Conservation (phyloP, 169 alveolate species). For the Plasmodium reichenowi region DNA sequence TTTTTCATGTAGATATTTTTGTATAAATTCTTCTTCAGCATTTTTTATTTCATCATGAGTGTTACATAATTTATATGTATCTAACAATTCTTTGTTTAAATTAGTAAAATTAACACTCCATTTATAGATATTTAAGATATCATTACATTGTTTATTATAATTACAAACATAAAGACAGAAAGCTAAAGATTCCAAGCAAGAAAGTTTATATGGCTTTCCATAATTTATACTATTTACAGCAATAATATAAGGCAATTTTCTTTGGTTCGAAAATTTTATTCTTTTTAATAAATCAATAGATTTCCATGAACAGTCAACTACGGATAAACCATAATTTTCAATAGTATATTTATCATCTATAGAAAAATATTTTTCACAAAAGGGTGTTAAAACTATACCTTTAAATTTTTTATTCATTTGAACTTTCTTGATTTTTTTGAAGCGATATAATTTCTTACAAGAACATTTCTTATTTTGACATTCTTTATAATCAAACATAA, state of each 20-base stretch:
- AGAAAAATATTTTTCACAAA: slow-evolving; percentile 73
- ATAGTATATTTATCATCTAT: slow-evolving; percentile 50
- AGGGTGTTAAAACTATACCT: slow-evolving; percentile 77
- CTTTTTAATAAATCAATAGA: slow-evolving; percentile 73
- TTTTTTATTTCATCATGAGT: slow-evolving; percentile 70
- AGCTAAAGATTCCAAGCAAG: slow-evolving; percentile 76
- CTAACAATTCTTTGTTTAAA: slow-evolving; percentile 61
- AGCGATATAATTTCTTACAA: slow-evolving; percentile 71
- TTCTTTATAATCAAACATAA: slow-evolving; percentile 76
- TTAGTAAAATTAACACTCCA: slow-evolving; percentile 70
- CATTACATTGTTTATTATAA: slow-evolving; percentile 64
- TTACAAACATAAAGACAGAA: slow-evolving; percentile 75
- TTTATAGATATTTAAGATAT: slow-evolving; percentile 60
- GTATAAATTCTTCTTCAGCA: slow-evolving; percentile 65
- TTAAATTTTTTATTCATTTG: slow-evolving; percentile 71
- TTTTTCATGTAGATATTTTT: slow-evolving; percentile 32
- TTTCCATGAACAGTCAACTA: slow-evolving; percentile 77
- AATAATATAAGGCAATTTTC: slow-evolving; percentile 73
- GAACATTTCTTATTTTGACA: slow-evolving; percentile 76
- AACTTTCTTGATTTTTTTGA: slow-evolving; percentile 72
- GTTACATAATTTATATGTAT: slow-evolving; percentile 61
- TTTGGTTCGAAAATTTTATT: slow-evolving; percentile 56
- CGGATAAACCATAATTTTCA: slow-evolving; percentile 68
- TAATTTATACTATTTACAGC: slow-evolving; percentile 77
- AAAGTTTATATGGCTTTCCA: slow-evolving; percentile 77